phyloP scores from a whole-genome alignment of 2,329 filamentous ascomycete genomes.

The Ophiostoma sp. region DNA sequence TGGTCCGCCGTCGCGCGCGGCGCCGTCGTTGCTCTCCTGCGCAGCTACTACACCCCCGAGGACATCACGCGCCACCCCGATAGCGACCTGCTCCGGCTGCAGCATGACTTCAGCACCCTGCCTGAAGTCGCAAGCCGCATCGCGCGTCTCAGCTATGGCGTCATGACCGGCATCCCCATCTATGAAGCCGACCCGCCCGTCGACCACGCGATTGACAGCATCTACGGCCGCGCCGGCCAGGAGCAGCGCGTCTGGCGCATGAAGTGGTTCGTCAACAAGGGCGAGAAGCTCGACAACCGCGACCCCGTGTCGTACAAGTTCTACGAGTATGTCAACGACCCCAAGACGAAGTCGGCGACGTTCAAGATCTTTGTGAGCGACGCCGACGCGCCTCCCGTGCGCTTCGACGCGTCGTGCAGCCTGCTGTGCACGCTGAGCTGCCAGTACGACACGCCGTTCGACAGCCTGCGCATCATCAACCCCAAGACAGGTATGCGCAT shows the following conservation, averaged over 20 bases:
- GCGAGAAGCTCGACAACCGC: slow-evolving; percentile 23
- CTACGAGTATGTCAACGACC: slow-evolving; percentile 18
- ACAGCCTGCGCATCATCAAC: slow-evolving; percentile 19
- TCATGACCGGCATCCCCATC: slow-evolving; percentile 18
- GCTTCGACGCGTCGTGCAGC: slow-evolving; percentile 15
- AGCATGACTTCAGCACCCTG: slow-evolving; percentile 9
- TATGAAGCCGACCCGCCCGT: slow-evolving; percentile 13
- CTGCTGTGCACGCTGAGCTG: slow-evolving; percentile 21
- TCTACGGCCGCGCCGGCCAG: slow-evolving; percentile 5
- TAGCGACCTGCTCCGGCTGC: neutral
- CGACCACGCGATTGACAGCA: neutral
- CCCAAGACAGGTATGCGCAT: slow-evolving; percentile 10
- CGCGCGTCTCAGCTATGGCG: slow-evolving; percentile 23
- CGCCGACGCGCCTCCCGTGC: slow-evolving; percentile 15
- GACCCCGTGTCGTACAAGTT: slow-evolving; percentile 24
- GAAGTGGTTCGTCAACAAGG: slow-evolving; percentile 22
- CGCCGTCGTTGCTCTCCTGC: slow-evolving; percentile 42
- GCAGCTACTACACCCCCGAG: slow-evolving; percentile 7
- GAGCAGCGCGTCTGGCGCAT: slow-evolving; percentile 23
- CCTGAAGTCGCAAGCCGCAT: slow-evolving; percentile 19
- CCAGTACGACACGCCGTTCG: slow-evolving; percentile 21
- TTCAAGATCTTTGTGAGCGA: slow-evolving; percentile 21
- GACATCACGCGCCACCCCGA: neutral
- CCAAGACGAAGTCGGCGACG: slow-evolving; percentile 1
- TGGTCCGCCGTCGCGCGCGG: slow-evolving; percentile 49